Evolutionary conservation across 371 early-diverging fungal genomes (phyloP), one percentile per base, ranked within the genome.

Genomic region (Rhizomucor pusillus): DNA sequence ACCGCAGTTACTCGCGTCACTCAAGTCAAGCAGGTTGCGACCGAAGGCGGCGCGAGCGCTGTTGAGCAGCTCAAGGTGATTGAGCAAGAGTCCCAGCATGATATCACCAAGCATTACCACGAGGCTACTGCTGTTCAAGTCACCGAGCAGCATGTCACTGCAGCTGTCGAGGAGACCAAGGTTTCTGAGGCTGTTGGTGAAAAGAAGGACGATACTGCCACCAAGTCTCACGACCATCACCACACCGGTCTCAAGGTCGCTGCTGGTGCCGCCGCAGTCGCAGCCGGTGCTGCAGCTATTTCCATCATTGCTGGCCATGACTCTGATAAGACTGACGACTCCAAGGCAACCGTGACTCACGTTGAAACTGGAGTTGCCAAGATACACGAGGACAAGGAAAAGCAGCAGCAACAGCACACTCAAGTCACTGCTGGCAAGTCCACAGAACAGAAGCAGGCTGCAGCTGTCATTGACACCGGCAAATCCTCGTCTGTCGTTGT

Each of bases 61-160:
- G 20, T 20, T n/a, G 34, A 33, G 19, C 34, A 54, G 41, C 24
- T 44, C 20, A 44, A 35, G 54, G 16, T 44, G 16, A 41, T 54
- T 7, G 23, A 23, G 7, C 45, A 54, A 3, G 43, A 46, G 13
- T 46, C 54, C 10, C 43, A 46, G 34, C 44, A 41, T 2, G 53
- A 52, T 4, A 41, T 41, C 12, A 41, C 41, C 41, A 19, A 16
- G 14, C 41, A 41, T 12, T 19, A 23, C 29, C 25, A 33, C 23
- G 16, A 23, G 34, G 49, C 49, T 14, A 33, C 24, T 19, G 49
- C 34, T 16, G 10, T 33, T 5, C 12, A 29, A 19, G 29, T 48
- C 10, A 34, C 24, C 35, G 5, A 29, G 7, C 5, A 7, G 29
- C 9, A 22, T 24, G 49, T 19, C 2, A 24, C 33, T 19, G 12